phyloP scores from a whole-genome alignment of 345 rosid genomes.

The Aquilaria sinensis region DNA sequence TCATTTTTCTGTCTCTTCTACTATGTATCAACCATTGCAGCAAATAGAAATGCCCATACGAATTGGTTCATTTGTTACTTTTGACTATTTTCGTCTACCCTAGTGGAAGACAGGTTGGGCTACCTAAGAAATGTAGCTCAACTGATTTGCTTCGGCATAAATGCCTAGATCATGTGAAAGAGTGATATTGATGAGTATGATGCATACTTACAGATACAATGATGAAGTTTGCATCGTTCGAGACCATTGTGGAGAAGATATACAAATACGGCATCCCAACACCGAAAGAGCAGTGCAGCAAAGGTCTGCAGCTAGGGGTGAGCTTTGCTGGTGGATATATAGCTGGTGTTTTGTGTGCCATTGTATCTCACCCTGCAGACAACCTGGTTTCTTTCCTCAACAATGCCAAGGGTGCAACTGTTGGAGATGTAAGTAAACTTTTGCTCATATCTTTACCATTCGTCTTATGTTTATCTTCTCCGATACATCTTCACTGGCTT shows the following conservation, averaged over 20 bases:
- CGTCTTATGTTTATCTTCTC: not conserved
- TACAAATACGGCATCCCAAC: slow-evolving; percentile 77
- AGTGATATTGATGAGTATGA: too few relatives aligned
- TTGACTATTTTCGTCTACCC: too few relatives aligned
- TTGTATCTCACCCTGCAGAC: slow-evolving; percentile 97
- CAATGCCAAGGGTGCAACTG: slow-evolving; percentile 88
- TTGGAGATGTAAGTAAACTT: slow-evolving; percentile 60
- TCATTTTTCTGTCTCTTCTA: not conserved
- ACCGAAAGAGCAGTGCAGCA: slow-evolving; percentile 82
- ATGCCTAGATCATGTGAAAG: too few relatives aligned
- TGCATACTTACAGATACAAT: slow-evolving; percentile 62
- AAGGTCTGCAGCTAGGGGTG: slow-evolving; percentile 72
- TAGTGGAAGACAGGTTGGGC: too few relatives aligned
- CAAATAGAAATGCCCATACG: too few relatives aligned
- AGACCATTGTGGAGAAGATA: slow-evolving; percentile 71
- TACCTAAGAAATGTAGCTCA: too few relatives aligned
- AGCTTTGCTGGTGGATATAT: slow-evolving; percentile 92
- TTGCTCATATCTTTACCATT: not conserved
- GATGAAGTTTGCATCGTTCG: slow-evolving; percentile 98
- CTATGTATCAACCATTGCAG: too few relatives aligned
- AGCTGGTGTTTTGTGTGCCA: slow-evolving; percentile 84
- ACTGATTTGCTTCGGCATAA: too few relatives aligned
- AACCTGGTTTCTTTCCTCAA: slow-evolving; percentile 97
- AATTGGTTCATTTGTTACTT: too few relatives aligned
- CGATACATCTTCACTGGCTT: too few relatives aligned